phyloP scores from a whole-genome alignment of 176 grass and related monocot species.

The Carex parvula region DNA sequence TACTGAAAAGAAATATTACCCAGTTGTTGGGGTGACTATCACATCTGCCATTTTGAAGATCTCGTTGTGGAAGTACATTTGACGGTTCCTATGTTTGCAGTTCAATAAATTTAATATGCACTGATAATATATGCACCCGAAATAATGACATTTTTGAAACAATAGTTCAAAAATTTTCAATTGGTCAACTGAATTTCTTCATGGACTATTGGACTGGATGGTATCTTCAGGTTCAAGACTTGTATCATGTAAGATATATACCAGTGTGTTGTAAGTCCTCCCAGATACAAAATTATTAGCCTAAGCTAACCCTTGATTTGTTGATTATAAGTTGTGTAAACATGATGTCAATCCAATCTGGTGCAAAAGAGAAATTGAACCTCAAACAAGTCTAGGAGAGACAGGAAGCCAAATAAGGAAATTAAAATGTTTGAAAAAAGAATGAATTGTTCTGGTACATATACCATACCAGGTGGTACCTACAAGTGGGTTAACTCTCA shows the following conservation, averaged over 20 bases:
- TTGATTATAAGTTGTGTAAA: not conserved
- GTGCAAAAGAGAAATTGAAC: not conserved
- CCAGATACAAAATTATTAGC: not conserved
- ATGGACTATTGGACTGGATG: not conserved
- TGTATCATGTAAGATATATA: not conserved
- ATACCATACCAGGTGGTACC: not conserved
- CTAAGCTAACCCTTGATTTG: not conserved
- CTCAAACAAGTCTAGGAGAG: not conserved
- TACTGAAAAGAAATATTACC: slow-evolving; percentile 35
- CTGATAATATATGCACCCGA: not conserved
- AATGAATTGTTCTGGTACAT: not conserved
- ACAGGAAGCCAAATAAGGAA: not conserved
- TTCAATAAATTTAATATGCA: not conserved
- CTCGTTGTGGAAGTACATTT: slow-evolving; percentile 76
- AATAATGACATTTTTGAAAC: not conserved
- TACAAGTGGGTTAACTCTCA: not conserved
- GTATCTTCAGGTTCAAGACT: not conserved
- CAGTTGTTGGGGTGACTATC: slow-evolving; percentile 79
- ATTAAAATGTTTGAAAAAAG: not conserved
- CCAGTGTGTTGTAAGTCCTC: not conserved
- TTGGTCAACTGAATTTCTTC: not conserved
- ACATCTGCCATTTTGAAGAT: slow-evolving; percentile 69
- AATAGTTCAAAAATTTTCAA: not conserved
- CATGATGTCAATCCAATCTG: not conserved
- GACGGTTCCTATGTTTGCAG: slow-evolving; percentile 51